Base-by-base conservation (phyloP, 2,329 filamentous ascomycete species). In the Keithomyces neogunnii region DNA sequence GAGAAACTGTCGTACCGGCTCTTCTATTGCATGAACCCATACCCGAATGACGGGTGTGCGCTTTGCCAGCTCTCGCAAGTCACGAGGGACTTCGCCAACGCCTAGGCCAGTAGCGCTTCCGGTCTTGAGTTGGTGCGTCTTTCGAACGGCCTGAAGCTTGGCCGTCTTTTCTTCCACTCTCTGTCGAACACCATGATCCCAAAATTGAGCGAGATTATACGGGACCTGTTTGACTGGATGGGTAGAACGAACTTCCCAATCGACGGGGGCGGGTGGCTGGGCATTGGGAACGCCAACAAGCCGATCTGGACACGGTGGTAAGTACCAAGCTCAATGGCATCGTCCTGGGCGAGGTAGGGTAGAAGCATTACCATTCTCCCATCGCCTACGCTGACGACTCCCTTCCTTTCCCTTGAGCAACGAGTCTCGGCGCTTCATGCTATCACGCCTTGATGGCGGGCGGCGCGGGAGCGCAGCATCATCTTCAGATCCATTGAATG, bases 381-480 rank as follows among this genome's bases (percentile, higher is more conserved):
- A 97, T 51, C 92, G 80, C 60, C 92, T 85, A 47, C 92, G 78
- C 62, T 92, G 84, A 36, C 92, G 81, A 60, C 83, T 92, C 35
- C 92, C 92, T 68, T 96, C 90, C 59, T 95, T 95, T 51, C 92
- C 92, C 72, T 90, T 95, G 33, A 93, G 74, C 49, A 95, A 64
- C 2, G 84, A 81, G 57, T 96, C 89, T 19, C 91, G 83, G 48
- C 80, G 71, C 51, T 71, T 69, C 66, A 75, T 67, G 58, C 76
- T 80, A 55, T 82, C 86, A 65, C 75, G 67, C 33, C 70, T 67
- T 19, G 75, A 75, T 0, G 63, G 73, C 50, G 70, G 77, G 51
- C 71, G 74, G 55, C 65, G 72, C 55, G 66, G 73, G 51, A 68
- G 66, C 9, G 62, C 62, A 45, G 67, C 62, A n/a, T 48, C 52